phyloP scores from a whole-genome alignment of 495 filamentous ascomycete genomes.

The Tuber borchii region DNA sequence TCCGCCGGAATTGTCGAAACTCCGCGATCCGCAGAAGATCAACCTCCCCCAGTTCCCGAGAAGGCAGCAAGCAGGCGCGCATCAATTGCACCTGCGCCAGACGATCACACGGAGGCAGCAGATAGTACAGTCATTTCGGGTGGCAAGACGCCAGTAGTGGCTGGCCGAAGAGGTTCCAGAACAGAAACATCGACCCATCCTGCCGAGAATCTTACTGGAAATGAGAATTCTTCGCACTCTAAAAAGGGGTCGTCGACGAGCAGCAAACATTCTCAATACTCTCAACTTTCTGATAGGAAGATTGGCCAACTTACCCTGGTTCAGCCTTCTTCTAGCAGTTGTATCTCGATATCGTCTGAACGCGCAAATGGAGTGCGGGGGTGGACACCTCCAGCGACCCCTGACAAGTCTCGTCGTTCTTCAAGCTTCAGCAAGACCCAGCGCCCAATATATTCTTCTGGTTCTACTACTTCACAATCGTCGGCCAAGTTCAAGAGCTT shows the following conservation, averaged over 20 bases:
- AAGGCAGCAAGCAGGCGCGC: slow-evolving; percentile 20
- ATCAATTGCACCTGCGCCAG: slow-evolving; percentile 20
- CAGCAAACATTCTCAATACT: slow-evolving; percentile 38
- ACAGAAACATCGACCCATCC: slow-evolving; percentile 19
- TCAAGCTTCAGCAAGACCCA: slow-evolving; percentile 45
- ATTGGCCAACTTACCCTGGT: slow-evolving; percentile 39
- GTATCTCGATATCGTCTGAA: slow-evolving; percentile 29
- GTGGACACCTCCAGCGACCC: slow-evolving; percentile 38
- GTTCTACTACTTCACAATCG: slow-evolving; percentile 51
- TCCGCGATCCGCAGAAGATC: slow-evolving; percentile 19
- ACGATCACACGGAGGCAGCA: slow-evolving; percentile 11
- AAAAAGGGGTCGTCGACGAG: slow-evolving; percentile 33
- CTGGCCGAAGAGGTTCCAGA: slow-evolving; percentile 17
- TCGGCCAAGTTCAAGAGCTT: slow-evolving; percentile 53
- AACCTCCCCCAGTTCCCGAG: slow-evolving; percentile 15
- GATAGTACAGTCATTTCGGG: slow-evolving; percentile 23
- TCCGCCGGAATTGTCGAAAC: slow-evolving; percentile 26
- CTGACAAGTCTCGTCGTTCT: slow-evolving; percentile 39
- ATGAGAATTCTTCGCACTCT: slow-evolving; percentile 32
- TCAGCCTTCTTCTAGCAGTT: slow-evolving; percentile 31
- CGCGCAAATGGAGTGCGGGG: slow-evolving; percentile 27
- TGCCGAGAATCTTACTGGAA: slow-evolving; percentile 16
- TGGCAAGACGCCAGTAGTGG: slow-evolving; percentile 16
- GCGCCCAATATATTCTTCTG: slow-evolving; percentile 51
- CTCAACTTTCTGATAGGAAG: slow-evolving; percentile 38